These are phyloP conservation scores for Cytospora mali DNA, from an alignment of 2,329 filamentous ascomycete species.

Conservation along the genomic window DNA sequence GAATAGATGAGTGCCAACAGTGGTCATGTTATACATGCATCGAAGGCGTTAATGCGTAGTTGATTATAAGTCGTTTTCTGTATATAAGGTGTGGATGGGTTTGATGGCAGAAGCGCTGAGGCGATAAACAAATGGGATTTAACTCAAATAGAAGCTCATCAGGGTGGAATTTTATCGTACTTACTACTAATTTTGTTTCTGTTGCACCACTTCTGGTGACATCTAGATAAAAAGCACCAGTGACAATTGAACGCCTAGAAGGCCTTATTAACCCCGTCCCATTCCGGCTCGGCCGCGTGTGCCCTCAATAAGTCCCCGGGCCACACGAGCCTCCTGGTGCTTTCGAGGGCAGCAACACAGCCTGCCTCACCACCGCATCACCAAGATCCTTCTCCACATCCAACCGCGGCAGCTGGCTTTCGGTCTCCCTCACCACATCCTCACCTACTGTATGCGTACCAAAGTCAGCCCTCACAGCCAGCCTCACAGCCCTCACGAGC, in stretches of 20 bases:
- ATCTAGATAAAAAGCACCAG: background rate
- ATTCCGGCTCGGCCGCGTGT: slow-evolving; percentile 30
- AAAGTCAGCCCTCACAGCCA: slow-evolving; percentile 40
- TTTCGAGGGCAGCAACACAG: slow-evolving; percentile 27
- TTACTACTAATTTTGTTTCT: background rate
- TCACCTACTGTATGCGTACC: slow-evolving; percentile 21
- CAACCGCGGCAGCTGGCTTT: slow-evolving; percentile 31
- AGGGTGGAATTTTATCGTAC: slow-evolving; percentile 18
- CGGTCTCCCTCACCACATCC: slow-evolving; percentile 15
- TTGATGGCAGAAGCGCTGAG: slow-evolving; percentile 13
- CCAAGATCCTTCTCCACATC: slow-evolving; percentile 35
- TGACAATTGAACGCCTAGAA: slow-evolving; percentile 23
- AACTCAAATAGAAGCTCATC: slow-evolving; percentile 24
- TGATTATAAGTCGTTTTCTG: slow-evolving; percentile 27
- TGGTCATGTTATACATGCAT: slow-evolving; percentile 15
- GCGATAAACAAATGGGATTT: slow-evolving; percentile 15
- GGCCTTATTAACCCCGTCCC: slow-evolving; percentile 33
- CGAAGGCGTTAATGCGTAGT: slow-evolving; percentile 23
- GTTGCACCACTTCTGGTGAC: background rate
- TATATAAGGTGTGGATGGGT: slow-evolving; percentile 22
- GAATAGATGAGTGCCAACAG: slow-evolving; percentile 11
- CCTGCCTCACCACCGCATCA: slow-evolving; percentile 32
- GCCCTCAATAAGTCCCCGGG: slow-evolving; percentile 31
- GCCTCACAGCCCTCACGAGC: slow-evolving; percentile 37
- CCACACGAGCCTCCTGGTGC: slow-evolving; percentile 34